These are phyloP conservation scores for Fusarium dlaminii DNA, from an alignment of 2,329 filamentous ascomycete species.

Conservation along the genomic window DNA sequence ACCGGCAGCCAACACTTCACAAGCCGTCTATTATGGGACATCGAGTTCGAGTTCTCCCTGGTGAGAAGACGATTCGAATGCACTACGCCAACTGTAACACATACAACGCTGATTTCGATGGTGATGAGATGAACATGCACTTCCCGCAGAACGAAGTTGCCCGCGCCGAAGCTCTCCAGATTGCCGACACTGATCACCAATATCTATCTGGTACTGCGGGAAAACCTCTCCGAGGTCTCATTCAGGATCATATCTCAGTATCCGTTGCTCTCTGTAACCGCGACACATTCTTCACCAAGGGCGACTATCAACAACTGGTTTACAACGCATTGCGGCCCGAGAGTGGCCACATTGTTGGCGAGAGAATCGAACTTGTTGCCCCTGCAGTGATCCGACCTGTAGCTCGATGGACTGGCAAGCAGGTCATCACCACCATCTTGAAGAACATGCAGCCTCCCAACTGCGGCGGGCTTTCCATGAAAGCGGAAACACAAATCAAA, in stretches of 20 bases:
- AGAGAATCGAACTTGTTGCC: conserved; percentile 81
- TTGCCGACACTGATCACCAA: conserved; percentile 97
- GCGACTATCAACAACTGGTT: conserved; percentile 92
- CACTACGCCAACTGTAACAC: conserved; percentile 99
- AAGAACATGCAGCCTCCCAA: conserved; percentile 87
- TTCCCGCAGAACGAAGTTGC: conserved; percentile 98
- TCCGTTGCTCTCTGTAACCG: conserved; percentile 89
- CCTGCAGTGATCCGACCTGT: conserved; percentile 86
- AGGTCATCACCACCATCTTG: conserved; percentile 90
- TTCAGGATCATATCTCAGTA: conserved; percentile 98
- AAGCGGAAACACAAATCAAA: conserved; percentile 80
- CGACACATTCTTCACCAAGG: conserved; percentile 88
- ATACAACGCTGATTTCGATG: conserved; percentile 99
- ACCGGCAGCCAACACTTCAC: conserved; percentile 95
- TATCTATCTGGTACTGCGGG: conserved; percentile 94
- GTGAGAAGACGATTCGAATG: conserved; percentile 98
- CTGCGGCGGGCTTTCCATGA: conserved; percentile 81
- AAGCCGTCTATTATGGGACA: conserved; percentile 99
- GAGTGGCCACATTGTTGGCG: conserved; percentile 84
- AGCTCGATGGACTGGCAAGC: conserved; percentile 93
- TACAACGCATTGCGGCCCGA: conserved; percentile 92
- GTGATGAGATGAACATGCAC: conserved; percentile 99
- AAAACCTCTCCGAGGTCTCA: conserved; percentile 92
- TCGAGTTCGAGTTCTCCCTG: conserved; percentile 87
- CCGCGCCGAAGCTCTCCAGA: conserved; percentile 87